Evolutionary conservation across 192 early-diverging fungal genomes (phyloP).

Genomic region (Umbelopsis ramanniana): DNA sequence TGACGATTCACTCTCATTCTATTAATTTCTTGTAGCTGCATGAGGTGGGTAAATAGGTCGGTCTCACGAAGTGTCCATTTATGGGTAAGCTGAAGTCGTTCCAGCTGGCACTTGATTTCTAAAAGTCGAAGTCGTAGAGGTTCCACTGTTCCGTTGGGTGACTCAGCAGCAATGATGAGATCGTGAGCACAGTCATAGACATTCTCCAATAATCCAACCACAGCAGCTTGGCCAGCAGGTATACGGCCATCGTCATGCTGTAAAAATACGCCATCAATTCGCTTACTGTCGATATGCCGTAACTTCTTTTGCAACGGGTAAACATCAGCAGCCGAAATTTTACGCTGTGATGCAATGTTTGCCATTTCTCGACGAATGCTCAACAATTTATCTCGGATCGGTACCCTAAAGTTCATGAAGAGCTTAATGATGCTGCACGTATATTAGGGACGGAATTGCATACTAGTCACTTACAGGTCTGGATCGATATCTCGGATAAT

Average conservation of each 20-base stretch:
- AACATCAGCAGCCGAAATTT: conserved; percentile 37
- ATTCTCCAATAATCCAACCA: conserved; percentile 78
- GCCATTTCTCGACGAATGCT: conserved; percentile 66
- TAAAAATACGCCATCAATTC: conserved; percentile 83
- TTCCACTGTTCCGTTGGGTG: conserved; percentile 58
- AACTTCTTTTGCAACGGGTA: conserved; percentile 70
- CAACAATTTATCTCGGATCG: conserved; percentile 75
- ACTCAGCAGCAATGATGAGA: conserved; percentile 68
- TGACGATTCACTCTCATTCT: conserved; percentile 71
- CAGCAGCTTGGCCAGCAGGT: conserved; percentile 82
- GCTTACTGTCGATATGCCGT: conserved; percentile 75
- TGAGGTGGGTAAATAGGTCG: conserved; percentile 72
- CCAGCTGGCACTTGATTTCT: conserved; percentile 75
- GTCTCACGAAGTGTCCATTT: conserved; percentile 83
- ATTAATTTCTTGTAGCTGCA: conserved; percentile 75
- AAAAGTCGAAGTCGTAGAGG: conserved; percentile 64
- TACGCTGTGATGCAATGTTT: conserved; percentile 38
- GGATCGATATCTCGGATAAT: conserved; percentile 19
- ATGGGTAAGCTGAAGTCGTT: conserved; percentile 73
- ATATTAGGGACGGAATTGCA: neutral
- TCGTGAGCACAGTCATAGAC: conserved; percentile 85
- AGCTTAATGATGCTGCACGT: neutral
- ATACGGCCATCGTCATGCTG: conserved; percentile 65
- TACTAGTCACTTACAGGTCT: neutral
- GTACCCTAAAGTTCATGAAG: conserved; percentile 21